Base-by-base conservation (phyloP, 1,284 basidiomycete genomes). In the Fomitiporia mediterranea region DNA sequence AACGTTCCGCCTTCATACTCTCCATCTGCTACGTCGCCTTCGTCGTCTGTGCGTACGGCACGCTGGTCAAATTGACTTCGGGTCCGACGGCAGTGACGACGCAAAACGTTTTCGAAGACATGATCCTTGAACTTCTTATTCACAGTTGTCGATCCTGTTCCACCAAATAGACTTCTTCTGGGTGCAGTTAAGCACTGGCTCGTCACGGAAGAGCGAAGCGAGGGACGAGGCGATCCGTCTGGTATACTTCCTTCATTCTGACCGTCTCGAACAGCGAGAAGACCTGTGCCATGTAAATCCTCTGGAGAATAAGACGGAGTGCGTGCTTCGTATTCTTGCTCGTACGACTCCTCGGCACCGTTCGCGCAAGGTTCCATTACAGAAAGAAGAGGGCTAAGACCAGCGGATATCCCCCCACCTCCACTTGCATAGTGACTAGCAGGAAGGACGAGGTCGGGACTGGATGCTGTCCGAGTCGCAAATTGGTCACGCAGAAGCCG, bases 51-150 rank as follows among this genome's bases (percentile, higher is more conserved):
- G 37, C 66, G 67, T 15, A 61, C 55, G 17, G 63, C 63, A 2
- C 60, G 56, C 21, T 32, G 60, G 42, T 63, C 53, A 67, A 72
- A 72, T 34, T 74, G 72, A 25, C 74, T 71, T 34, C 74, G 74
- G 27, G 72, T 75, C 42, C 78, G 77, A 54, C 80, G 80, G 28
- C 75, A 76, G 57, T 92, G 81, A 30, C 85, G 79, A 46, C 84
- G 82, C 58, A 97, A 74, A 30, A 97, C 84, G 11, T 89, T 89
- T 55, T 83, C 88, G 68, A 98, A 94, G 44, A 98, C 91, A 62
- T 95, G 92, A 66, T 97, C 93, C 71, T 94, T 94, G 57, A 98
- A 75, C 68, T 84, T 90, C 40, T 89, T 92, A 69, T 98, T 97
- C 55, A 97, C 94, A 44, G 86, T 82, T 1, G 94, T 97, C 13